Evolutionary conservation across 768 basidiomycete species (phyloP), one percentile per base, ranked within the genome.

Genomic region (Neoboletus magnificus): DNA sequence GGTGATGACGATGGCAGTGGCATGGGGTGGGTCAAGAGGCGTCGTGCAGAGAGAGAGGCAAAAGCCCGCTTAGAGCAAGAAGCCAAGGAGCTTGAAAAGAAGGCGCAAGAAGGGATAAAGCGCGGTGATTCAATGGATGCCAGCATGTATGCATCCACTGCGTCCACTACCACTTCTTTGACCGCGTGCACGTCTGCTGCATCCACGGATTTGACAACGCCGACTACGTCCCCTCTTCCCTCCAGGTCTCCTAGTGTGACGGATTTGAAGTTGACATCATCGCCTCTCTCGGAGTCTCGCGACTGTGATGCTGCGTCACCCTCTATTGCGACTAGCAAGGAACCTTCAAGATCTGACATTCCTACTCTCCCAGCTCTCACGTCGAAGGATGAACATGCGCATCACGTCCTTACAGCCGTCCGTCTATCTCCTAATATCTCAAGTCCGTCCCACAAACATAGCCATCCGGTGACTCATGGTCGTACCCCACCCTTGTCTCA

Each of bases 1-100:
- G 87, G 88, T 20, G 82, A 81, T 0, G 89, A 93, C 56, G 93
- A 93, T 60, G 91, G 91, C 1, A 88, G 87, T 69, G 93, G 93
- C 11, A 86, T 93, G 83, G 84, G 79, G 0, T 95, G 93, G 93
- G 79, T 94, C 25, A 83, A 78, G 73, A 74, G 70, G 58, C 69
- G 92, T 40, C 74, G 81, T 61, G 85, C 84, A 47, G 85, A 89
- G 71, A 70, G 71, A 52, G 80, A 82, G 62, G 78, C 77, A 58
- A 69, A 67, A 48, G 61, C 61, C 18, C 67, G 58, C 23, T 49
- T 59, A 32, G 67, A 67, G 18, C 60, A 56, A 48, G 62, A 59
- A 43, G 58, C 51, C 7, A 51, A 56, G 30, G 66, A 60, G 16
- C 43, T 52, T 8, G 56, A 52, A 29, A 47, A 47, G 37, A 53